A percentile compares a stretch with the other conserved stretches of the same genome.
These are phyloP conservation scores for Leccinum boreale DNA, from an alignment of 768 basidiomycete genomes.

Conservation along the genomic window DNA sequence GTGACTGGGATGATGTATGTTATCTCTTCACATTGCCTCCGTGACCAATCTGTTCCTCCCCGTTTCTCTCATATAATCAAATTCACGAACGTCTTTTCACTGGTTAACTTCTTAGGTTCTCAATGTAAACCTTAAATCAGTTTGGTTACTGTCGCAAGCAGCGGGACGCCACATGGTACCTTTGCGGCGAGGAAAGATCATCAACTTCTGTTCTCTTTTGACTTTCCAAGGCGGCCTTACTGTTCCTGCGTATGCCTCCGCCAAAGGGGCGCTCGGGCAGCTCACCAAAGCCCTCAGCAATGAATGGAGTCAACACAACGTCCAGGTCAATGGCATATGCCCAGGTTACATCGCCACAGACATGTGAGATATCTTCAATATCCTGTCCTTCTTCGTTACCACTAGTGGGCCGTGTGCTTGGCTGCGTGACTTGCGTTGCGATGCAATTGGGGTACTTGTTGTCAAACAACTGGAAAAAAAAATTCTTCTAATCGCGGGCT, in stretches of 20 bases:
- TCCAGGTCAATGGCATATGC: constrained; percentile 86
- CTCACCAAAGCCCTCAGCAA: constrained; percentile 89
- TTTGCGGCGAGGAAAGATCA: constrained; percentile 65
- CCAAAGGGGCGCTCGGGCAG: constrained; percentile 84
- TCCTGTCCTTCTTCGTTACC: constrained; percentile 4
- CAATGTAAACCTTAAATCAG: constrained; percentile 84
- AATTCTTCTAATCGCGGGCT: constrained; percentile 3
- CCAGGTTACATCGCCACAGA: constrained; percentile 90
- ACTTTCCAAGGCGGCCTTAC: constrained; percentile 59
- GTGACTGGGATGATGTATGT: constrained; percentile 70
- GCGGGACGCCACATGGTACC: constrained; percentile 90
- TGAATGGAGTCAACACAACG: constrained; percentile 87
- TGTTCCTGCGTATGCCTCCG: constrained; percentile 88
- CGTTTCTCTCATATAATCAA: constrained; percentile 5
- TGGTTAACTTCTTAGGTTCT: constrained; percentile 53
- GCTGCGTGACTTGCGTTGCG: constrained; percentile 5
- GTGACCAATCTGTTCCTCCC: constrained; percentile 5
- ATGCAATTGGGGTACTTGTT: constrained; percentile 7
- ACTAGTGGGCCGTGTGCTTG: not conserved
- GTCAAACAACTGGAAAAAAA: not conserved
- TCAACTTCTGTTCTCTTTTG: constrained; percentile 59
- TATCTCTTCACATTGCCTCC: constrained; percentile 29
- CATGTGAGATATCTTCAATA: constrained; percentile 50
- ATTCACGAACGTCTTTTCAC: constrained; percentile 8
- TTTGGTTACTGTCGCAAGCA: constrained; percentile 80